Evolutionary conservation across 1,284 basidiomycete species (phyloP).

Genomic region (Marasmius tenuissimus): DNA sequence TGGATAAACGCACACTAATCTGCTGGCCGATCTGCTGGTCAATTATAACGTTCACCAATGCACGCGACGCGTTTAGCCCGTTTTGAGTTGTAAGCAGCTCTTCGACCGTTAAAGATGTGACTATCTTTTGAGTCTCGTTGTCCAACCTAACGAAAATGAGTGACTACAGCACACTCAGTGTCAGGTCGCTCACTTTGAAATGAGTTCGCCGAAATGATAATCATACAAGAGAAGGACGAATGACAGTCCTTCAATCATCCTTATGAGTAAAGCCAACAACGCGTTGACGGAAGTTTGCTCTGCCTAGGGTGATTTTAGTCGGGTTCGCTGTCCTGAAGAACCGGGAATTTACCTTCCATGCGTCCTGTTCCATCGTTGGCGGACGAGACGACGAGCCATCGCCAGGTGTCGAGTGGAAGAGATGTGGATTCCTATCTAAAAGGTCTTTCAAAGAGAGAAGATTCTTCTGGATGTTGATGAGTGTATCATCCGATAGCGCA

Average conservation of each 20-base stretch:
- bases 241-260: conserved; percentile 89
- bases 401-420: conserved; percentile 75
- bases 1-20: conserved; percentile 69
- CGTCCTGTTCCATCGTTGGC: conserved; percentile 71
- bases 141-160: conserved; percentile 55
- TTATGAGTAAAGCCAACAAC: conserved; percentile 71
- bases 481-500: conserved; percentile 59
- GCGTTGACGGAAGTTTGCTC: conserved; percentile 82
- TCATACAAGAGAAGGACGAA: conserved; percentile 93
- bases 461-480: conserved; percentile 78
- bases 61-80: conserved; percentile 82
- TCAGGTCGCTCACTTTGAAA: conserved; percentile 61
- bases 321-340: conserved; percentile 9
- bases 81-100: conserved; percentile 81
- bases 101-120: conserved; percentile 77
- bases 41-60: conserved; percentile 93
- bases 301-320: conserved; percentile 40
- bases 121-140: conserved; percentile 62
- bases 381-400: conserved; percentile 57
- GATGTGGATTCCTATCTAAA: conserved; percentile 73
- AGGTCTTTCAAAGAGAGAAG: conserved; percentile 76
- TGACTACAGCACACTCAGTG: conserved; percentile 9
- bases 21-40: conserved; percentile 97
- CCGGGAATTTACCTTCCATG: conserved; percentile 65
- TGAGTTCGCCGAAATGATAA: conserved; percentile 86